These are phyloP conservation scores for Penicillium sp. DNA, from an alignment of 2,329 filamentous ascomycete species.

Conservation along the genomic window DNA sequence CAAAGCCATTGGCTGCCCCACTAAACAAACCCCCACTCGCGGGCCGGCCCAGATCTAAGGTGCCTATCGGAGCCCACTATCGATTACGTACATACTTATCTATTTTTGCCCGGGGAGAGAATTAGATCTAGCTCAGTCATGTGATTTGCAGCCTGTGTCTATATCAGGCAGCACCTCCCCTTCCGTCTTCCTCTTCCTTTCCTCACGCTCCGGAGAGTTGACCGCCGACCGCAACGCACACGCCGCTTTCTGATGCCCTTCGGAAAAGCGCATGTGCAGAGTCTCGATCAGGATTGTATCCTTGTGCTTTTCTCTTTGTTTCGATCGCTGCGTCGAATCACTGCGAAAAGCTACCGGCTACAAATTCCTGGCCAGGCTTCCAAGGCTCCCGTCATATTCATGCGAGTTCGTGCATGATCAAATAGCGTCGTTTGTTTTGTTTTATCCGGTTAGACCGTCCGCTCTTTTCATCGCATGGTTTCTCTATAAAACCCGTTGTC, in stretches of 20 bases:
- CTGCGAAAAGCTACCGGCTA: conserved; percentile 2
- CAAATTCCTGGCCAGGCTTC: conserved; percentile 46
- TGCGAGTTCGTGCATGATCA: conserved; percentile 50
- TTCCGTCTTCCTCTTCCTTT: conserved; percentile 39
- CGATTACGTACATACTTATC: background rate
- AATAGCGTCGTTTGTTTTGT: conserved; percentile 35
- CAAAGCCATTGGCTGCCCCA: conserved; percentile 3
- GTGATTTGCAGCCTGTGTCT: background rate
- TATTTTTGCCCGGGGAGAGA: no score
- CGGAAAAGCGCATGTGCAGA: conserved; percentile 10
- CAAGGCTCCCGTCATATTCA: conserved; percentile 46
- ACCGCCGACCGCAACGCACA: conserved; percentile 30
- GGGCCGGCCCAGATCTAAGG: no score
- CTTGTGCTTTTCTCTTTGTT: conserved; percentile 24
- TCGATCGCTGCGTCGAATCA: conserved; percentile 19
- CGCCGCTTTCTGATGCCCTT: conserved; percentile 19
- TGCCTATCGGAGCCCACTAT: no score
- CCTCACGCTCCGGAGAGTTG: conserved; percentile 45
- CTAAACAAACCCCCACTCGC: background rate
- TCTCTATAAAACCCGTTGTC: conserved; percentile 37
- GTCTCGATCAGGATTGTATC: conserved; percentile 11
- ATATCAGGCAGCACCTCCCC: background rate
- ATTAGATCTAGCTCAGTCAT: conserved; percentile 2
- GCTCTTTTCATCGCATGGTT: conserved; percentile 17
- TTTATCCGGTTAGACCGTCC: conserved; percentile 15